phyloP scores from a whole-genome alignment of 306 rosid genomes.

The Prunus fruticosa region DNA sequence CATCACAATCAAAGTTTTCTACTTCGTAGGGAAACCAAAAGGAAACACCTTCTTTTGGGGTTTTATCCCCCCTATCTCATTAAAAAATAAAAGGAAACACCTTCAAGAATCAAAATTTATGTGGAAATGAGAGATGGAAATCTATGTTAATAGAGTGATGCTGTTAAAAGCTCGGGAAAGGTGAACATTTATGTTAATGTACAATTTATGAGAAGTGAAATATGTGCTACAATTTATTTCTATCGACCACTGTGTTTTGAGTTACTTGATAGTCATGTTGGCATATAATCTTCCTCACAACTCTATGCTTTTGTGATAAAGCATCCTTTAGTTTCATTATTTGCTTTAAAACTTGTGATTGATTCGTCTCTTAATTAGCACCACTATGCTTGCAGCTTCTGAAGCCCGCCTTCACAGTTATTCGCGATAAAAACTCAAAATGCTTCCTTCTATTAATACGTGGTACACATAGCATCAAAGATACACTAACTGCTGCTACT shows the following conservation, averaged over 20 bases:
- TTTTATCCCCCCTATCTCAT: too few species aligned
- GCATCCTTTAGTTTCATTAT: slow-evolving; percentile 1
- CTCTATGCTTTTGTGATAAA: not conserved
- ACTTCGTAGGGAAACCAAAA: not conserved
- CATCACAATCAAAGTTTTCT: not conserved
- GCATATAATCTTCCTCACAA: not conserved
- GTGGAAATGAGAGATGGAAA: not conserved
- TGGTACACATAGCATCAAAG: slow-evolving; percentile 98
- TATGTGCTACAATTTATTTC: not conserved
- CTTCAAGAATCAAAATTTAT: not conserved
- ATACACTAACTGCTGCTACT: slow-evolving; percentile 93
- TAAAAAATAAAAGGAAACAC: not conserved
- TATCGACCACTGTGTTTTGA: not conserved
- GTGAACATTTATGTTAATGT: not conserved
- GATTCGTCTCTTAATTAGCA: slow-evolving; percentile 27
- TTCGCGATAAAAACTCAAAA: slow-evolving; percentile 62
- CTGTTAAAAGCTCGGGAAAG: not conserved
- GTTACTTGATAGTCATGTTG: not conserved
- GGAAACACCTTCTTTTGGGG: not conserved
- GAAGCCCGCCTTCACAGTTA: slow-evolving; percentile 93
- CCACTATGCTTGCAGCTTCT: slow-evolving; percentile 58
- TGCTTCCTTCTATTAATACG: slow-evolving; percentile 92
- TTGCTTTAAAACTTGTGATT: not conserved
- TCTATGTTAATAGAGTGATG: not conserved
- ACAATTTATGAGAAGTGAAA: not conserved